These are phyloP conservation scores for Eucalyptus dawsonii DNA, from an alignment of 345 rosid species.

Conservation along the genomic window DNA sequence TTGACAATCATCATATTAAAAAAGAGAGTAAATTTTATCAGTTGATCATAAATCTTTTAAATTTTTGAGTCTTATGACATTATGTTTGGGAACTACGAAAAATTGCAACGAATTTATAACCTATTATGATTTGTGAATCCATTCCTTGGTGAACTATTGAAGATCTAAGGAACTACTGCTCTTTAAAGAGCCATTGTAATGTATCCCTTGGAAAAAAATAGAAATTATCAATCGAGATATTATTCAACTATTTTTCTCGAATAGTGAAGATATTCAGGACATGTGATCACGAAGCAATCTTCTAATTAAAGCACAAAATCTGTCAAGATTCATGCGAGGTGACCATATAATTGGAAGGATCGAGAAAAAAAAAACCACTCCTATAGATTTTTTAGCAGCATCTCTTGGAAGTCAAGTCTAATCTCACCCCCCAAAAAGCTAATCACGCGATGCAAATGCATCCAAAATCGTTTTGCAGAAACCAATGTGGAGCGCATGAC, in stretches of 20 bases:
- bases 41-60: background rate
- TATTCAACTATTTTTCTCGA: background rate
- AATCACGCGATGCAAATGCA: background rate
- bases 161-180: background rate
- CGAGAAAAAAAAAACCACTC: background rate
- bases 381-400: background rate
- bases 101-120: background rate
- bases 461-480: background rate
- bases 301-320: background rate
- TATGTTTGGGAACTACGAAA: background rate
- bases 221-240: background rate
- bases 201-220: background rate
- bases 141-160: background rate
- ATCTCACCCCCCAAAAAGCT: background rate
- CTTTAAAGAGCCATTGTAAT: background rate
- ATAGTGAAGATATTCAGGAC: background rate
- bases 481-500: background rate
- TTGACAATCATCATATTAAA: background rate
- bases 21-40: no score
- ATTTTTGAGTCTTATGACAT: background rate
- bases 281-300: background rate
- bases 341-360: background rate
- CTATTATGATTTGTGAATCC: background rate
- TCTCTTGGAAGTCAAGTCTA: background rate
- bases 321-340: background rate